Evolutionary conservation across 2,329 filamentous ascomycete genomes (phyloP).

Genomic region (Ilyonectria robusta): DNA sequence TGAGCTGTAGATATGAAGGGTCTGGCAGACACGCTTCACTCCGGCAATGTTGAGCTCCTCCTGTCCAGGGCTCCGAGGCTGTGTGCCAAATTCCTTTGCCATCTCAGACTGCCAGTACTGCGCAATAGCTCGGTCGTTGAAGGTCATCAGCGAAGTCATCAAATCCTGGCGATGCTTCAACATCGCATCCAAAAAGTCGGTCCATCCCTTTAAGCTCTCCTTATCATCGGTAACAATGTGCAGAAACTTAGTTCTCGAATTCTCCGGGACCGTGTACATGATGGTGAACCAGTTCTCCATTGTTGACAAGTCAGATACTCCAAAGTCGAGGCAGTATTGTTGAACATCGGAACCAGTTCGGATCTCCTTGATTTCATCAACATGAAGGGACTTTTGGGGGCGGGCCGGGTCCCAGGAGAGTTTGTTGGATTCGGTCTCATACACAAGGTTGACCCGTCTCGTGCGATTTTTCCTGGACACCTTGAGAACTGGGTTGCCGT

Average conservation of each 20-base stretch:
- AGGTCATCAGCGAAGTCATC: slow-evolving; percentile 90
- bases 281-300: slow-evolving; percentile 86
- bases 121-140: slow-evolving; percentile 84
- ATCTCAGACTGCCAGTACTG: slow-evolving; percentile 92
- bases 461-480: slow-evolving; percentile 85
- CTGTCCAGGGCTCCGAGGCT: slow-evolving; percentile 66
- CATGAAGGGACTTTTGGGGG: slow-evolving; percentile 87
- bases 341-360: slow-evolving; percentile 86
- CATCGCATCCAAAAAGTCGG: slow-evolving; percentile 84
- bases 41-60: slow-evolving; percentile 83
- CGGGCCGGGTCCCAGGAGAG: slow-evolving; percentile 88
- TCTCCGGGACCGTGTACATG: slow-evolving; percentile 84
- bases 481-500: slow-evolving; percentile 84
- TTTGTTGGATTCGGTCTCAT: slow-evolving; percentile 87
- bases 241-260: slow-evolving; percentile 87
- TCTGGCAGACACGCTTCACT: slow-evolving; percentile 87
- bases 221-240: slow-evolving; percentile 87
- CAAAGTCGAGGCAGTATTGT: slow-evolving; percentile 90
- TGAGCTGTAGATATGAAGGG: slow-evolving; percentile 92
- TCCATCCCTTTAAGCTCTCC: slow-evolving; percentile 84
- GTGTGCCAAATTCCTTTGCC: slow-evolving; percentile 73
- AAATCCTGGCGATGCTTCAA: slow-evolving; percentile 89
- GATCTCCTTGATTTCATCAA: slow-evolving; percentile 95
- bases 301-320: slow-evolving; percentile 76
- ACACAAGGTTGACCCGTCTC: slow-evolving; percentile 78